A percentile compares a stretch with the other conserved stretches of the same genome.
phyloP scores from a whole-genome alignment of 164 flowering plant species.

The Euptelea pleiosperma region DNA sequence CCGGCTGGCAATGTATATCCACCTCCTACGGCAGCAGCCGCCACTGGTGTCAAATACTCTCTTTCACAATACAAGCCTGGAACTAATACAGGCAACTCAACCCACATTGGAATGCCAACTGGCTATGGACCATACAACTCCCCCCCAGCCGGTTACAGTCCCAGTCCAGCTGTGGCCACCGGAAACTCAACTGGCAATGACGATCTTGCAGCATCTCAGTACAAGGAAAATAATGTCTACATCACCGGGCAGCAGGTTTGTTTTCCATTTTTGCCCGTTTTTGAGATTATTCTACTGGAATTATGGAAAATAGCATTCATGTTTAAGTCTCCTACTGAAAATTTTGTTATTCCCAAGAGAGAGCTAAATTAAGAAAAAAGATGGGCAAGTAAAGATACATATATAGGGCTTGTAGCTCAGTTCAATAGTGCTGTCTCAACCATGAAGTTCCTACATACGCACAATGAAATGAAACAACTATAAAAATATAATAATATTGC shows the following conservation, averaged over 20 bases:
- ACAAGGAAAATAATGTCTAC: constrained; percentile 68
- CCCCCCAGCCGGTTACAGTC: constrained; percentile 56
- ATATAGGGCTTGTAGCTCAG: too few relatives aligned
- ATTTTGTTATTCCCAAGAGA: too few relatives aligned
- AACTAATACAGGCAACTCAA: constrained; percentile 52
- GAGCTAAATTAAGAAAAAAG: too few relatives aligned
- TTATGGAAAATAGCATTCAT: too few relatives aligned
- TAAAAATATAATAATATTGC: too few relatives aligned
- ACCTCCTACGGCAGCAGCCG: constrained; percentile 44
- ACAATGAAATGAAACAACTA: too few relatives aligned
- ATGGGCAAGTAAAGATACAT: too few relatives aligned
- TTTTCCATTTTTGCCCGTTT: background rate
- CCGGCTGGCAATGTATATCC: constrained; percentile 60
- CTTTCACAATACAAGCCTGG: constrained; percentile 70
- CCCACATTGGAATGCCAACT: constrained; percentile 53
- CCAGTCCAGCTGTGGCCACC: constrained; percentile 48
- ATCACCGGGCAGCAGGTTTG: constrained; percentile 83
- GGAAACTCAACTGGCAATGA: constrained; percentile 65
- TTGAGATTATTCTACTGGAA: too few relatives aligned
- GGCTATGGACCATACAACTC: constrained; percentile 67
- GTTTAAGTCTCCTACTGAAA: too few relatives aligned
- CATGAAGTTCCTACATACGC: too few relatives aligned
- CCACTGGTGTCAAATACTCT: constrained; percentile 59
- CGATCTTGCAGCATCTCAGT: constrained; percentile 58
- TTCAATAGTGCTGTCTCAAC: too few relatives aligned